phyloP scores from a whole-genome alignment of 345 rosid species.

The Brassica cretica region DNA sequence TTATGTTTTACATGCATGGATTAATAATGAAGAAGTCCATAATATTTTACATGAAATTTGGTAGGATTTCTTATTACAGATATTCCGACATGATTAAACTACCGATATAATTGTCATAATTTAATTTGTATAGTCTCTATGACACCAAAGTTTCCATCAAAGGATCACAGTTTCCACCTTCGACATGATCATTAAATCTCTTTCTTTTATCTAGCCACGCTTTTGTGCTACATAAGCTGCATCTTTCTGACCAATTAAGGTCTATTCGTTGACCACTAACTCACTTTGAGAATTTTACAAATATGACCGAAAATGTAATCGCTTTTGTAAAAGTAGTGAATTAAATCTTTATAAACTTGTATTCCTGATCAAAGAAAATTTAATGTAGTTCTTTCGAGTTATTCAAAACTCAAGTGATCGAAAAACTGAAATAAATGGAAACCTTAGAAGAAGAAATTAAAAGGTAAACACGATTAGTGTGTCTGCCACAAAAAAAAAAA shows the following conservation, averaged over 20 bases:
- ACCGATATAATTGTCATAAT: conserved; percentile 33
- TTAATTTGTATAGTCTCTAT: conserved; percentile 4
- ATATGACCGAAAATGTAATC: neutral
- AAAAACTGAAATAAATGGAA: neutral
- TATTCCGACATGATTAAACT: conserved; percentile 40
- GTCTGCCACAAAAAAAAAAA: conserved; percentile 36
- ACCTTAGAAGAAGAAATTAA: conserved; percentile 9
- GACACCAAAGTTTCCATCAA: conserved; percentile 13
- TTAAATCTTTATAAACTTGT: neutral
- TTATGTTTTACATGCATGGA: conserved; percentile 38
- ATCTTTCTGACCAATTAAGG: neutral
- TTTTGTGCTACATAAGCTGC: conserved; percentile 14
- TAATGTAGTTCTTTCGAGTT: neutral
- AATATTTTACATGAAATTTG: conserved; percentile 23
- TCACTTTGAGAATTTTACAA: neutral
- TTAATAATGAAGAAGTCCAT: conserved; percentile 26
- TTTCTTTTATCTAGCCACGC: conserved; percentile 21
- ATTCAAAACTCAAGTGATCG: conserved; percentile 18
- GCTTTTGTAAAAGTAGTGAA: neutral
- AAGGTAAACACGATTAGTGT: conserved; percentile 25
- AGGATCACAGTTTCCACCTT: conserved; percentile 18
- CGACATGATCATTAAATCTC: conserved; percentile 28
- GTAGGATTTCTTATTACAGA: conserved; percentile 25
- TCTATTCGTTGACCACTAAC: conserved; percentile 6
- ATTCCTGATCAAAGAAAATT: neutral